Base-by-base conservation (phyloP, 129 eudicot genomes). In the Heracleum sosnowskyi region DNA sequence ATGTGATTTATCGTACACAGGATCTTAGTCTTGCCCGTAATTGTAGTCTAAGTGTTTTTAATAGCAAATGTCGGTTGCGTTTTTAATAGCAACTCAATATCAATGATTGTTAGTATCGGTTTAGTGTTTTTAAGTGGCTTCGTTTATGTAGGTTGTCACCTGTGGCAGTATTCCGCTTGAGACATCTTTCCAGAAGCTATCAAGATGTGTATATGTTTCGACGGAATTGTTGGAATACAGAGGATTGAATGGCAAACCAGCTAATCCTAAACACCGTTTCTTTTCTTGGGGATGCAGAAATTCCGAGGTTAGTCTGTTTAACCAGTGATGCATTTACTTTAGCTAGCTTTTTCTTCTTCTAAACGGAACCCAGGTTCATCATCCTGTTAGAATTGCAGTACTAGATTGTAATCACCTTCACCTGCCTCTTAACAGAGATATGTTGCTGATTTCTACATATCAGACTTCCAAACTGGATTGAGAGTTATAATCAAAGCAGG, bases 401-500 rank as follows among this genome's bases (percentile, higher is more conserved):
- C 33, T 6, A n/a, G n/a, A 51, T 9, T 45, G 71, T 76, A 53
- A 53, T 60, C 40, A 63, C n/a, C 72, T 45, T 37, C 13, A 74
- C 49, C 31, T 82, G 78, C 44, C 26, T 86, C 72, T 79, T 69
- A 73, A 73, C 97, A 95, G 98, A 95, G 82, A 89, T 79, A 95
- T 57, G 94, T 92, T 73, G 92, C 96, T 62, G 98, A 95, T 78
- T 95, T 92, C 78, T 95, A 95, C 83, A 84, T 95, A 84, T 95
- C 98, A 34, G 98, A 95, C 83, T 88, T 90, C 85, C 97, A 95
- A 46, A 84, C 98, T 71, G 98, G 98, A 29, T 81, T 95, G 71
- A 84, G 98, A 87, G 99, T 96, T 60, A 85, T 91, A 78, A 97
- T 95, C 68, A 95, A 95, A 81, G 96, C 96, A 37, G 99, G 99